phyloP scores from a whole-genome alignment of 169 alveolate genomes.

The Plasmodium sp. region DNA sequence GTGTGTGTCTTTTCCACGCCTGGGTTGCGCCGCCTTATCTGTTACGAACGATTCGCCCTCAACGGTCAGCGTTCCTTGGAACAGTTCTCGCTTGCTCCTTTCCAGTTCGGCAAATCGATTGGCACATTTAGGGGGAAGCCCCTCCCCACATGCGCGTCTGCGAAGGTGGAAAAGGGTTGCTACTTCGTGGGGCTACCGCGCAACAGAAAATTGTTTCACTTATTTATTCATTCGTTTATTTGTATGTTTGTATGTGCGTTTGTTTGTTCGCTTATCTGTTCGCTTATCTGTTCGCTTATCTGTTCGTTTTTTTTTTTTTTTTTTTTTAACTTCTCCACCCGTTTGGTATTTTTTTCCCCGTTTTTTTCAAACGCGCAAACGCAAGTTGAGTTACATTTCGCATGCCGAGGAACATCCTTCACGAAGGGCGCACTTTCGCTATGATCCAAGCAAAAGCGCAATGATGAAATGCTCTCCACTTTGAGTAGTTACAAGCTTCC shows the following conservation, averaged over 20 bases:
- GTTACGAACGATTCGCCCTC: background rate
- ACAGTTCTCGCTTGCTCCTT: background rate
- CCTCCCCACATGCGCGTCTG: background rate
- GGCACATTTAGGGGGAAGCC: background rate
- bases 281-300: background rate
- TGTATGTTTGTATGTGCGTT: background rate
- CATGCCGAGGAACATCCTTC: background rate
- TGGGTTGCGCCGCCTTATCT: background rate
- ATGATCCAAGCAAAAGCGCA: background rate
- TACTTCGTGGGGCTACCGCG: background rate
- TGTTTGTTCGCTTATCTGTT: background rate
- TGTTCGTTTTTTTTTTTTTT: background rate
- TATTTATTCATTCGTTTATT: background rate
- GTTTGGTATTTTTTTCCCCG: background rate
- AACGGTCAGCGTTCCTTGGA: background rate
- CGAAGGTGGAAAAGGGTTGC: background rate
- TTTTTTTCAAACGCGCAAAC: background rate
- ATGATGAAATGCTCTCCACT: background rate
- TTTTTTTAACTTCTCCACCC: background rate
- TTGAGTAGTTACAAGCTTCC: background rate
- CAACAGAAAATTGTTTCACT: background rate
- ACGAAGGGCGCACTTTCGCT: background rate
- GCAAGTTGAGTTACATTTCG: background rate
- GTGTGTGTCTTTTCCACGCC: background rate
- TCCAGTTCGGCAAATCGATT: background rate